phyloP scores from a whole-genome alignment of 441 rosid species.

The Melastoma candidum region DNA sequence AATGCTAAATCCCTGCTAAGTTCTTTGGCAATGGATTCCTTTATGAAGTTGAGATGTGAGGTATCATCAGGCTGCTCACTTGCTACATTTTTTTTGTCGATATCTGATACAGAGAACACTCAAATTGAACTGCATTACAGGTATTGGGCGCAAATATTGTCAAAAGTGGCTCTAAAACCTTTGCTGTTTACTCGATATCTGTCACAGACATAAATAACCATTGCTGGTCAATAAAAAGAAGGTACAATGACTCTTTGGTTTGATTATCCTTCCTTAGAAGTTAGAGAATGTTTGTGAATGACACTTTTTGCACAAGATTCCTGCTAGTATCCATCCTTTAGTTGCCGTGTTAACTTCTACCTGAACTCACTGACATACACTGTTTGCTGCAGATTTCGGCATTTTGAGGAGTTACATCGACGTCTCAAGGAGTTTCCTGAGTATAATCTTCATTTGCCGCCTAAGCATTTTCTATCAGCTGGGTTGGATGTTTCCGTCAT shows the following conservation, averaged over 20 bases:
- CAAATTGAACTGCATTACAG: conserved; percentile 41
- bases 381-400: conserved; percentile 64
- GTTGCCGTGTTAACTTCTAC: no score
- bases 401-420: conserved; percentile 98
- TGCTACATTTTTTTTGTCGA: conserved; percentile 13
- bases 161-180: conserved; percentile 76
- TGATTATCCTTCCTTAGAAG: no score
- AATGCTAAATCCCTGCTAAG: conserved; percentile 34
- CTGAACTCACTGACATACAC: neutral
- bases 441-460: conserved; percentile 93
- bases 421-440: conserved; percentile 88
- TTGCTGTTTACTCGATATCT: conserved; percentile 92
- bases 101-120: conserved; percentile 13
- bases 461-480: conserved; percentile 93
- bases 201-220: conserved; percentile 78
- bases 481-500: conserved; percentile 81
- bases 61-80: conserved; percentile 18
- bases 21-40: conserved; percentile 64
- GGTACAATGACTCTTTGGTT: conserved; percentile 33
- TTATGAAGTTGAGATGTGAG: conserved; percentile 91
- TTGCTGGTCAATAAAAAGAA: conserved; percentile 98
- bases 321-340: no score
- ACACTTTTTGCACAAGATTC: no score
- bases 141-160: conserved; percentile 98
- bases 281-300: no score